Percentiles rank a stretch among this genome's conserved stretches.
Conservation (phyloP, 257 asterid species). For the Leonotis leonurus region DNA sequence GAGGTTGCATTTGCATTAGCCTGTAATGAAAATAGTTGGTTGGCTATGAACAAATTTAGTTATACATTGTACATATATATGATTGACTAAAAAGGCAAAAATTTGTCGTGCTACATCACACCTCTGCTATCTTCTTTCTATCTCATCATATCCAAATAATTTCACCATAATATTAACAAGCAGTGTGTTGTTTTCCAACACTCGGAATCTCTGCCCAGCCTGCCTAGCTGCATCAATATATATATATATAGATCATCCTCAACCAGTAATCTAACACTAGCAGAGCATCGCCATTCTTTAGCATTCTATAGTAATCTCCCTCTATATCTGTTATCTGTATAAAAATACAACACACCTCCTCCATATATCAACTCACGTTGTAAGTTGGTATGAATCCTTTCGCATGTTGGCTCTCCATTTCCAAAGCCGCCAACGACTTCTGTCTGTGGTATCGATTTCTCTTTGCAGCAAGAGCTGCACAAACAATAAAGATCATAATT, state of each 20-base stretch:
- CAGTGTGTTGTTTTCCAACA: conserved; percentile 1
- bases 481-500: background rate
- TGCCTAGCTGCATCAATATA: conserved; percentile 11
- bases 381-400: conserved; percentile 85
- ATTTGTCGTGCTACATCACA: conserved; percentile 10
- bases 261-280: no score
- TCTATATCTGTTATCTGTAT: background rate
- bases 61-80: conserved; percentile 1
- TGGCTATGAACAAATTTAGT: background rate
- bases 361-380: conserved; percentile 38
- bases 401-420: conserved; percentile 99
- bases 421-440: conserved; percentile 77
- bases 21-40: no score
- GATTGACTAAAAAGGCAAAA: conserved; percentile 10
- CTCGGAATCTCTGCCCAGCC: background rate
- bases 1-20: no score
- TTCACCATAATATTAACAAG: conserved; percentile 9
- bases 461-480: conserved; percentile 78
- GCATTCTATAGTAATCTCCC: conserved; percentile 10
- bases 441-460: conserved; percentile 82
- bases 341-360: background rate
- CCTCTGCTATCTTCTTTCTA: background rate
- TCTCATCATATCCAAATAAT: conserved; percentile 1
- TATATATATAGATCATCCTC: no score
- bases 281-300: background rate